Evolutionary conservation across 1,139 yeast genomes (phyloP).

Genomic region (Suhomyces panamericanus): DNA sequence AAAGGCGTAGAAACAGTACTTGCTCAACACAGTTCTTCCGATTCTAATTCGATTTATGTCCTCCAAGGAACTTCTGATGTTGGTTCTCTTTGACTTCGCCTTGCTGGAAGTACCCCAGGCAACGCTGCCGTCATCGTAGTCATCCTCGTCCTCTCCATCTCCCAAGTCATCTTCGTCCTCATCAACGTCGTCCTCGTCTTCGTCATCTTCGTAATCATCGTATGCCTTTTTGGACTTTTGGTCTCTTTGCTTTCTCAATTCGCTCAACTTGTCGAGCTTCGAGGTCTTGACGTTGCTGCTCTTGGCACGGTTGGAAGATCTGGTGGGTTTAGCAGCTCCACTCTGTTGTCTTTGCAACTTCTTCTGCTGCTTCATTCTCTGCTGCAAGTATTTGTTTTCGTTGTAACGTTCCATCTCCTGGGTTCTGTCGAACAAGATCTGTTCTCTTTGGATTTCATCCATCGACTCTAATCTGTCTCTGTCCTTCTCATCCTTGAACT

Average conservation of each 20-base stretch:
- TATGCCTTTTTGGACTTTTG: constrained; percentile 44
- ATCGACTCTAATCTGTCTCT: constrained; percentile 62
- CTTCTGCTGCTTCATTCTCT: constrained; percentile 65
- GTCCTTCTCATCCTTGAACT: constrained; percentile 82
- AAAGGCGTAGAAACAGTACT: constrained; percentile 79
- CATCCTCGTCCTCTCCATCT: constrained; percentile 44
- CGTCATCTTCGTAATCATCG: constrained; percentile 30
- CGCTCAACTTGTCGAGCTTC: constrained; percentile 64
- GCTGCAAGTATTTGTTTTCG: constrained; percentile 78
- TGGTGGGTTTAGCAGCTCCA: constrained; percentile 30
- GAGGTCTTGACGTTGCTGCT: constrained; percentile 27
- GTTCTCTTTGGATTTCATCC: constrained; percentile 93
- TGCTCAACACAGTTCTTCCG: constrained; percentile 74
- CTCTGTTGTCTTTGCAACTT: constrained; percentile 32
- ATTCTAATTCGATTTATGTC: constrained; percentile 73
- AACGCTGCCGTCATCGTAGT: constrained; percentile 41
- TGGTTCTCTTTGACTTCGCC: constrained; percentile 27
- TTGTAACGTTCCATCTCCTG: constrained; percentile 87
- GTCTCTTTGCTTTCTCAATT: constrained; percentile 83
- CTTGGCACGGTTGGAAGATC: constrained; percentile 24
- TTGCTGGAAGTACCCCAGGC: constrained; percentile 51
- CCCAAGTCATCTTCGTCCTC: constrained; percentile 39
- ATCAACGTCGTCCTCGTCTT: constrained; percentile 38
- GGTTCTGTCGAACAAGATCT: constrained; percentile 84
- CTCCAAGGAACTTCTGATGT: constrained; percentile 41